phyloP scores from a whole-genome alignment of 495 filamentous ascomycete species.

The Penicillium pancosmium region DNA sequence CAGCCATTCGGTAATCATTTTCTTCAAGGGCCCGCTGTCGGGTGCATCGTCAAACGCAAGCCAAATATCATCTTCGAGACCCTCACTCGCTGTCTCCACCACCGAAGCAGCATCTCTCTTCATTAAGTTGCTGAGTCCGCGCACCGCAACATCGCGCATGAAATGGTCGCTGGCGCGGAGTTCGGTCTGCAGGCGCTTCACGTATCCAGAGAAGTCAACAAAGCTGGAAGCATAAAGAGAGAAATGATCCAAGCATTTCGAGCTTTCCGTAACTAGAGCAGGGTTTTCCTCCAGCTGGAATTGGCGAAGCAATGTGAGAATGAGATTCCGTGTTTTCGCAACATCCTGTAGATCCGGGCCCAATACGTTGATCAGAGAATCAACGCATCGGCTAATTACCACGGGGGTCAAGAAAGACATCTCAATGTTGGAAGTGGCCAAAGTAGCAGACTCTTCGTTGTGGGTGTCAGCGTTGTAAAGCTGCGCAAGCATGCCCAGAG shows the following conservation, averaged over 20 bases:
- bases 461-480: conserved; percentile 90
- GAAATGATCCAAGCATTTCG: conserved; percentile 86
- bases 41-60: conserved; percentile 77
- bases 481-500: conserved; percentile 89
- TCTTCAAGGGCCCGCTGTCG: conserved; percentile 72
- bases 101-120: conserved; percentile 84
- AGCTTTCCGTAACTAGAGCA: conserved; percentile 73
- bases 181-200: conserved; percentile 76
- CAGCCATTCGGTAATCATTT: conserved; percentile 88
- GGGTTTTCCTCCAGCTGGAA: conserved; percentile 79
- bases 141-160: conserved; percentile 78
- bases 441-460: conserved; percentile 75
- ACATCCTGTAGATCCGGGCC: conserved; percentile 95
- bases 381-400: conserved; percentile 85
- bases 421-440: conserved; percentile 86
- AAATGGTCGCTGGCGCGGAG: conserved; percentile 66
- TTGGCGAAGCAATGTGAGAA: conserved; percentile 81
- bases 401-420: conserved; percentile 77
- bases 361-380: conserved; percentile 93
- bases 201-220: conserved; percentile 80
- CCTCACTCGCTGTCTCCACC: conserved; percentile 67
- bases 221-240: conserved; percentile 88
- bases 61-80: conserved; percentile 92
- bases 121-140: conserved; percentile 93
- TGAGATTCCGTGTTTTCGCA: conserved; percentile 86